phyloP scores from a whole-genome alignment of 164 flowering plant genomes.

The Vitis cinerea region DNA sequence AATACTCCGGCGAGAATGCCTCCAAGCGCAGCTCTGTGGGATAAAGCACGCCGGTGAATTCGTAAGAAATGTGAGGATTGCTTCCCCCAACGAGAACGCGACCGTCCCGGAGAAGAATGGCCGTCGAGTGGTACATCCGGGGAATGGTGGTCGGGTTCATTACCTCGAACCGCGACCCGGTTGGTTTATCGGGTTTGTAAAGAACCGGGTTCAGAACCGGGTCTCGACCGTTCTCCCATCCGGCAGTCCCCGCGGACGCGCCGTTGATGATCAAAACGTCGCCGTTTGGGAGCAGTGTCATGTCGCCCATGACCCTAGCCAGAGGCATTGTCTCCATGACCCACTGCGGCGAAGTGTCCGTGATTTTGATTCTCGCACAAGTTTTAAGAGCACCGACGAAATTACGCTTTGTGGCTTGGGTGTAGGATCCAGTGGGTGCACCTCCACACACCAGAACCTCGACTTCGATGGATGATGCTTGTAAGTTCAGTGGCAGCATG shows the following conservation, averaged over 20 bases:
- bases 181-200: constrained; percentile 22
- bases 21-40: constrained; percentile 30
- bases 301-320: constrained; percentile 50
- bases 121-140: constrained; percentile 42
- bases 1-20: constrained; percentile 29
- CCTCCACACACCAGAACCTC: constrained; percentile 62
- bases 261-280: constrained; percentile 49
- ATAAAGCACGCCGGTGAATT: constrained; percentile 17
- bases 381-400: constrained; percentile 40
- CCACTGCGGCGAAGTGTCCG: constrained; percentile 45
- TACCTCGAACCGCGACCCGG: constrained; percentile 30
- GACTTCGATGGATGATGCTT: constrained; percentile 15
- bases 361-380: constrained; percentile 45
- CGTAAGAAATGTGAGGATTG: constrained; percentile 24
- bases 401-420: constrained; percentile 8
- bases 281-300: constrained; percentile 45
- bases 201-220: constrained; percentile 40
- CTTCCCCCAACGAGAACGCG: constrained; percentile 25
- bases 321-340: constrained; percentile 58
- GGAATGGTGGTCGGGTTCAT: constrained; percentile 35
- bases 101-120: constrained; percentile 21
- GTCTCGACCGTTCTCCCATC: constrained; percentile 43
- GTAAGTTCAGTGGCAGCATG: constrained; percentile 47
- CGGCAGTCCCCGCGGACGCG: constrained; percentile 32
- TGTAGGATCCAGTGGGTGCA: constrained; percentile 41